A percentile compares a stretch with the other conserved stretches of the same genome.
Evolutionary conservation across 2,329 filamentous ascomycete species (phyloP).

Genomic region (Pseudogymnoascus sp.): DNA sequence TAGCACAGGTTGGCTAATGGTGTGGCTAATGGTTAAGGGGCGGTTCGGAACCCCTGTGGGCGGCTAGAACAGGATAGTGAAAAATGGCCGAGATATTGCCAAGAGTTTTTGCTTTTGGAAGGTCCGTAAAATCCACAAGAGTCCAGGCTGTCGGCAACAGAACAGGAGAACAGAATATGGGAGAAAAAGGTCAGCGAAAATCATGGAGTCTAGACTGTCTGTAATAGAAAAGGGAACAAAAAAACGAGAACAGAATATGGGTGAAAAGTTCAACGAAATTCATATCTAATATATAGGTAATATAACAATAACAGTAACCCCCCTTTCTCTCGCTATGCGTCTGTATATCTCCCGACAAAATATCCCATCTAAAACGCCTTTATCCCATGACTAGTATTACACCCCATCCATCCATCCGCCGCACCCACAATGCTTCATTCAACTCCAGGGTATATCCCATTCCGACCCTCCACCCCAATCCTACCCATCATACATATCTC

Average conservation of each 20-base stretch:
- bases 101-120: constrained; percentile 1
- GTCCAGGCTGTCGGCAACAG: neutral
- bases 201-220: neutral
- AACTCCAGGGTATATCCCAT: constrained; percentile 6
- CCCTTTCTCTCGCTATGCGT: neutral
- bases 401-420: neutral
- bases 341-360: neutral
- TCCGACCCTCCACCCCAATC: neutral
- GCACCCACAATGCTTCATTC: neutral
- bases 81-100: neutral
- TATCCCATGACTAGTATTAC: constrained; percentile 1
- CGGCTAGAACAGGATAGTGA: neutral
- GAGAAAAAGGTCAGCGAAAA: neutral
- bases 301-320: neutral
- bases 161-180: neutral
- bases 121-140: neutral
- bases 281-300: neutral
- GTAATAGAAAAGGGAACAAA: neutral
- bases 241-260: neutral
- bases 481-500: neutral
- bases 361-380: neutral
- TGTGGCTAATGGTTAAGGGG: too few species aligned
- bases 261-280: neutral
- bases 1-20: neutral
- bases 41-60: neutral